phyloP scores from a whole-genome alignment of 2,329 filamentous ascomycete species.

The Aspergillus japonicus region DNA sequence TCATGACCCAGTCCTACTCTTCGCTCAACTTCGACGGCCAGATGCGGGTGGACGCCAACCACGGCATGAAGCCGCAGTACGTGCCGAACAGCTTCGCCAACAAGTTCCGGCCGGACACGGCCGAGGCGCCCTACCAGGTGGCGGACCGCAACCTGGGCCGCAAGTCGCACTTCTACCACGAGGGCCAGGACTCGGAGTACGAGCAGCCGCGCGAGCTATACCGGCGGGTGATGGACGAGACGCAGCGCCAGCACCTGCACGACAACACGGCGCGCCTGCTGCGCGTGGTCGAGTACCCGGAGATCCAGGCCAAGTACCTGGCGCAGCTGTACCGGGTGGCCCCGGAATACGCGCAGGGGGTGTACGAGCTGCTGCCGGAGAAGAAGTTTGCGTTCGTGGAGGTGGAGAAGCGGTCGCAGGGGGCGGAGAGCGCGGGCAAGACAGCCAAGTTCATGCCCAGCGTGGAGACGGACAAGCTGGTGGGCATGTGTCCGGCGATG shows the following conservation, averaged over 20 bases:
- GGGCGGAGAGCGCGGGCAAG: conserved; percentile 38
- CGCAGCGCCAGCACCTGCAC: conserved; percentile 46
- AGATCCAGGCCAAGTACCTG: conserved; percentile 54
- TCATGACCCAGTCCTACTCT: conserved; percentile 49
- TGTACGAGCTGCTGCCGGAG: conserved; percentile 48
- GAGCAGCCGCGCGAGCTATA: conserved; percentile 53
- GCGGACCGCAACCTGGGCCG: conserved; percentile 51
- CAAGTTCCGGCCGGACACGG: conserved; percentile 53
- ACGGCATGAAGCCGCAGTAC: conserved; percentile 51
- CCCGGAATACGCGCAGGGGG: conserved; percentile 47
- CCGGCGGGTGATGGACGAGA: conserved; percentile 49
- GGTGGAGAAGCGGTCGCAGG: conserved; percentile 45
- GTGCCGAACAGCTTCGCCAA: conserved; percentile 52
- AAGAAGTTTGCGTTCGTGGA: conserved; percentile 48
- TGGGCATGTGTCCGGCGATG: conserved; percentile 3
- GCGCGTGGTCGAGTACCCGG: conserved; percentile 43
- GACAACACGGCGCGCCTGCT: conserved; percentile 51
- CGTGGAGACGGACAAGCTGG: conserved; percentile 3
- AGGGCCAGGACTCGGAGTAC: conserved; percentile 54
- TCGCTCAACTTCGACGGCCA: conserved; percentile 52
- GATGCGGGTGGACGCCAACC: conserved; percentile 50
- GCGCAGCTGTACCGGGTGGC: conserved; percentile 54
- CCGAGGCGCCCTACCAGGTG: conserved; percentile 52
- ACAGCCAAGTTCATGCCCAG: conserved; percentile 34
- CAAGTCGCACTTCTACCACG: conserved; percentile 56